Base-by-base conservation (phyloP, 495 filamentous ascomycete genomes). In the Wilcoxina mikolae region DNA sequence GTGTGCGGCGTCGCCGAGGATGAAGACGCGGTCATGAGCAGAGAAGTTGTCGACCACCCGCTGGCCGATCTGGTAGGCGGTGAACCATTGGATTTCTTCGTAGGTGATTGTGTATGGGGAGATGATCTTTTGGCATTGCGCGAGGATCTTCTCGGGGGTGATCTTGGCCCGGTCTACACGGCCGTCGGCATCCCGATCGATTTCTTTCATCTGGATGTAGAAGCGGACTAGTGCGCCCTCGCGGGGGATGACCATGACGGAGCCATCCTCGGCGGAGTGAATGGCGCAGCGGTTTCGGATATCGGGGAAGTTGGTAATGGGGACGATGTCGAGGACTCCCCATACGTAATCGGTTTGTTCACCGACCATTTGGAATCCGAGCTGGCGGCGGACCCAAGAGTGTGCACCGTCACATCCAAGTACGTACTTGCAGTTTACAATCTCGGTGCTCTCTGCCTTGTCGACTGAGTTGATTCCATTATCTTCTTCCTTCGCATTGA, bases 1-100 rank as follows among this genome's bases (percentile, higher is more conserved):
- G 68, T 91, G 85, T 50, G 81, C 82, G 3, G 85, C 85, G 66
- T 90, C 86, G 15, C 86, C 86, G 3, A 82, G 78, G 18, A 93
- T 73, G 65, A 88, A 89, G 4, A 90, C 77, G 9, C 84, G 70
- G 60, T 80, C 72, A 46, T 80, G 77, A 28, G 81, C 72, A 2
- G 76, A 79, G 65, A 86, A 85, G 26, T 76, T 73, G 4, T 74
- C 76, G 9, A 79, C 74, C 28, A 90, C 80, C 0, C 84, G 80
- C 65, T 87, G 85, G 26, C 82, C 83, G 57, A 88, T 81, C 51
- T 79, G 78, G 58, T 83, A 83, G 25, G 78, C 78, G 2, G 77
- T 78, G 58, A 79, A 83, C 80, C 80, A 83, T 59, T 80, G 78
- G 2, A 82, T 71, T 12, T 69, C 65, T 65, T 81, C 82, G 82